These are phyloP conservation scores for Cicer pinnatifidum DNA, from an alignment of 306 rosid genomes.

Conservation along the genomic window DNA sequence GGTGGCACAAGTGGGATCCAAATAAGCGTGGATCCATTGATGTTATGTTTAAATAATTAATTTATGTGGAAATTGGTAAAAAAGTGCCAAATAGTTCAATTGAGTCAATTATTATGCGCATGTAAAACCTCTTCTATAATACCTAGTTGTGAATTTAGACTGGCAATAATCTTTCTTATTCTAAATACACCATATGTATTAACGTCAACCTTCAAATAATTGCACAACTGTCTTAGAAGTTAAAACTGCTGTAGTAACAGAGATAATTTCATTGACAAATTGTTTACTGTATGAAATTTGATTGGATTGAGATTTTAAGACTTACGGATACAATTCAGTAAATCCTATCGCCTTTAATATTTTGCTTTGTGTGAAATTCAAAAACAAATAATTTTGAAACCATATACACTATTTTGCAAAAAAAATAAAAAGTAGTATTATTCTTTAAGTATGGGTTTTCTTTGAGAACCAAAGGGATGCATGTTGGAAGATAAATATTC, in stretches of 20 bases:
- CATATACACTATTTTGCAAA: background rate
- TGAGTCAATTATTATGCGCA: background rate
- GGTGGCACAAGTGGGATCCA: background rate
- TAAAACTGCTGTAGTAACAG: background rate
- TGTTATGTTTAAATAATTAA: background rate
- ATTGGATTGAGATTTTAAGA: background rate
- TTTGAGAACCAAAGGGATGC: background rate
- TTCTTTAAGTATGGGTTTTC: too few relatives aligned
- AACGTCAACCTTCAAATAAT: background rate
- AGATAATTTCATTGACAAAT: background rate
- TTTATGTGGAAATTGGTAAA: background rate
- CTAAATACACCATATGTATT: background rate
- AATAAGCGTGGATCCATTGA: background rate
- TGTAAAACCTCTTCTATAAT: background rate
- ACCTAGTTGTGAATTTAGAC: background rate
- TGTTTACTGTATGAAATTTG: background rate
- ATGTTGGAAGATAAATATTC: background rate
- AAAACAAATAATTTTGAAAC: background rate
- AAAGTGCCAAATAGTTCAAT: background rate
- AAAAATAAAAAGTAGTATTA: background rate
- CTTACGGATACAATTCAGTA: background rate
- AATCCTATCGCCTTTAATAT: background rate
- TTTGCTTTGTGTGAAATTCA: background rate
- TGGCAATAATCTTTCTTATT: background rate
- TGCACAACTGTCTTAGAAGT: background rate